These are phyloP conservation scores for Cladophialophora immunda DNA, from an alignment of 2,329 filamentous ascomycete genomes.

Conservation along the genomic window DNA sequence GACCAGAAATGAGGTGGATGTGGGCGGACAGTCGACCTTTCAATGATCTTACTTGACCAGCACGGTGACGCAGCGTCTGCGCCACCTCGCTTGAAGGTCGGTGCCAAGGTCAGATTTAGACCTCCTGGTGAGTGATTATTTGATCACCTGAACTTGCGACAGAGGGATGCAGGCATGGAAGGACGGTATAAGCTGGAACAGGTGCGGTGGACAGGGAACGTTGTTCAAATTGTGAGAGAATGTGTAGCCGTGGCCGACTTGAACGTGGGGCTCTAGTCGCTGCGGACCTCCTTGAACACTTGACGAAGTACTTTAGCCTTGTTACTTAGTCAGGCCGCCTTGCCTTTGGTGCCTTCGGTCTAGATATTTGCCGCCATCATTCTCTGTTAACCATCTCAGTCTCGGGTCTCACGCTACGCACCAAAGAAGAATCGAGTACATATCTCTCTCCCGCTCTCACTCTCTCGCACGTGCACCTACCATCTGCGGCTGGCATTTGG, in stretches of 20 bases:
- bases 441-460: not conserved
- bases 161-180: constrained; percentile 1
- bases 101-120: constrained; percentile 31
- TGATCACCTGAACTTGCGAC: constrained; percentile 24
- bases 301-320: constrained; percentile 4
- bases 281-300: not conserved
- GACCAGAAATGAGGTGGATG: constrained; percentile 43
- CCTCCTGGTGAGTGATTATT: constrained; percentile 5
- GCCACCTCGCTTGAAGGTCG: constrained; percentile 31
- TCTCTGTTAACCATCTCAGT: not conserved
- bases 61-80: constrained; percentile 38
- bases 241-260: constrained; percentile 8
- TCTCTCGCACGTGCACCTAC: not conserved
- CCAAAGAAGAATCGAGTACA: not conserved
- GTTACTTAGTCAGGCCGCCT: constrained; percentile 21
- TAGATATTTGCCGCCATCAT: constrained; percentile 10
- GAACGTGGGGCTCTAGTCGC: constrained; percentile 19
- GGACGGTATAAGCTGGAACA: constrained; percentile 3
- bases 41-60: constrained; percentile 35
- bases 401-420: not conserved
- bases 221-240: not conserved
- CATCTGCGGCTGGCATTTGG: not conserved
- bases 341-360: constrained; percentile 9
- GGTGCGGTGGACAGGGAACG: constrained; percentile 9
- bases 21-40: constrained; percentile 23